Base-by-base conservation (phyloP, 148 eudicot species). In the Camellia japonica region DNA sequence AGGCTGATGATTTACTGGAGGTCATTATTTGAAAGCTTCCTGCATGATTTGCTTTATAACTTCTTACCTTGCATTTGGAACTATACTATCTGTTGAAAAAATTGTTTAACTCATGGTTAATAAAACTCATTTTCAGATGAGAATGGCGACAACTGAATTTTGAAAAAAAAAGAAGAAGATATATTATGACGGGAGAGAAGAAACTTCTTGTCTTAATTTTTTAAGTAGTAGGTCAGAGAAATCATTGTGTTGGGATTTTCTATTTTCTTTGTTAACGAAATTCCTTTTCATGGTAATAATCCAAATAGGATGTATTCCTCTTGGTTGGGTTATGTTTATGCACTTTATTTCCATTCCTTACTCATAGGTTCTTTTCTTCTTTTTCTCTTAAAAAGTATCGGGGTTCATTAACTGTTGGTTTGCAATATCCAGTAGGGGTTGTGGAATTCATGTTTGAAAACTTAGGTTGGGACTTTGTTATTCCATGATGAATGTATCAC, bases 1-100 rank as follows among this genome's bases (percentile, higher is more conserved):
- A 96, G 87, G 99, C 99, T 79, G 99, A 96, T 84, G 99, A 96
- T 82, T 83, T 96, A 71, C 84, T 93, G 54, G 98, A 93, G 98
- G 99, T 93, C 75, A 83, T 38, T 62, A 62, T 47, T 47, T 13
- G 13, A 77, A 61, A 64, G 66, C 8, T 41, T 42, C 68, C 83
- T 43, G 44, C 84, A 14, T 44, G 77, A 14, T 62, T 78, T 75
- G 54, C 73, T 74, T 76, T 19, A 41, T 5, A 5, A 46, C 55
- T 43, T 69, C 74, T 58, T 55, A 54, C 15, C 55, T 47, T 42
- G 42, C 42, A 47, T 47, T 56, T 62, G 55, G 58, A 62, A 23
- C 4, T 59, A 42, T 68, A 43, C 15, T 16, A 47, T 68, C 9
- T n/a, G 14, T 30, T 61, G 1, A n/a, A 19, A 5, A 68, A 41